phyloP scores from a whole-genome alignment of 2,329 filamentous ascomycete species.

The Drechslerella coelobrocha region DNA sequence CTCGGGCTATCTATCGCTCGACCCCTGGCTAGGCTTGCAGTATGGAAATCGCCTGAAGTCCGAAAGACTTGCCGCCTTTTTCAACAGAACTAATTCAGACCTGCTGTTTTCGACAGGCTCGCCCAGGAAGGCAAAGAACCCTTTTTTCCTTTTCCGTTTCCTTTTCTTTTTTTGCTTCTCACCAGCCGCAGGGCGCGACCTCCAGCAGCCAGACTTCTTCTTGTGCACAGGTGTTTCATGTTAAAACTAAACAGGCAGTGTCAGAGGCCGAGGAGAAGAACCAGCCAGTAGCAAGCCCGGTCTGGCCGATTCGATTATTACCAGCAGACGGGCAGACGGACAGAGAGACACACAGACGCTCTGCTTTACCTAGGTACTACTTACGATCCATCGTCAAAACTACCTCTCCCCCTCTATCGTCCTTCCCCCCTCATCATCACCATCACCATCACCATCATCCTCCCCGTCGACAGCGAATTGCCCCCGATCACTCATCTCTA shows the following conservation, averaged over 20 bases:
- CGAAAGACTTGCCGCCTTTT: conserved; percentile 2
- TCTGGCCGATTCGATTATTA: not conserved
- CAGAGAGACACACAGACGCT: no score
- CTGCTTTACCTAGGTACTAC: no score
- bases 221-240: conserved; percentile 39
- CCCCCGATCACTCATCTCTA: no score
- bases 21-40: conserved; percentile 5
- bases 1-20: not conserved
- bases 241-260: conserved; percentile 34
- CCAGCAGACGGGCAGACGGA: no score
- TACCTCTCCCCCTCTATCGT: no score
- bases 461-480: no score
- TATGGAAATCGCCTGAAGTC: no score
- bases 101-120: not conserved
- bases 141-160: not conserved
- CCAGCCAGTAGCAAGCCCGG: not conserved
- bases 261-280: not conserved
- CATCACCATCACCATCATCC: no score
- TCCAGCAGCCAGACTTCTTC: not conserved
- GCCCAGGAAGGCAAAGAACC: not conserved
- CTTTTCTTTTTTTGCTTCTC: no score
- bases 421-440: no score
- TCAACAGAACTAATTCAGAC: not conserved
- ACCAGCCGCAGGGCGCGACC: not conserved
- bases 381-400: no score